Evolutionary conservation across 768 basidiomycete species (phyloP), one percentile per base, ranked within the genome.

Genomic region (Coprinopsis sp.): DNA sequence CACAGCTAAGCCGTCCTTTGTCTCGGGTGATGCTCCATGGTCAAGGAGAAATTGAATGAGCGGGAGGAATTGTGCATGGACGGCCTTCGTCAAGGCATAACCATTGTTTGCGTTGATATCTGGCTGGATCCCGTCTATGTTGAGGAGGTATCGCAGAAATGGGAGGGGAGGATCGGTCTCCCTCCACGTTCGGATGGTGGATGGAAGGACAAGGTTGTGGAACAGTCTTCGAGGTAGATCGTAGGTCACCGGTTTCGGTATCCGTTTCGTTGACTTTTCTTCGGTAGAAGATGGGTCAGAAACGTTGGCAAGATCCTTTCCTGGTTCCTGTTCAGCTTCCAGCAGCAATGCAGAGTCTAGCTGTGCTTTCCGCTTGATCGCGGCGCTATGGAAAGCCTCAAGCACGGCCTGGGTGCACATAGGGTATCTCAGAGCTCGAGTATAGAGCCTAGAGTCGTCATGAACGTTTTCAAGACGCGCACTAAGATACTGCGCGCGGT

Each of bases 1-100:
- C 14, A 96, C 71, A 0, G 91, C 74, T n/a, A 92, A 66, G 18
- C 69, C 74, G 11, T 74, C 62, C 55, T 84, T 86, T 51, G 64
- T 64, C 4, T 58, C 57, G 0, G 93, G 92, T 10, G 83, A 84
- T 0, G 90, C 92, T 3, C 81, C 85, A 16, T 81, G 68, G 2
- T 70, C 67, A 39, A 96, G 78, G 13, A 97, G 72, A 54, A 89
- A 83, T 19, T 63, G 67, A 1, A 92, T 70, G 6, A 96, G 76
- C 3, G 82, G 80, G 1, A 72, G 45, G 51, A 84, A 83, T 18
- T 69, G 68, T 0, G 77, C 80, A 29, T 82, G 71, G 1, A 91
- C 87, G 1, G 93, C 91, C 53, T 78, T 82, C 13, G 81, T 81
- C 31, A 96, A 78, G 0, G 86, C 83, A 58, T 93, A 96, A 1